Conservation (phyloP, 257 asterid genomes). For the Przewalskia tangutica region DNA sequence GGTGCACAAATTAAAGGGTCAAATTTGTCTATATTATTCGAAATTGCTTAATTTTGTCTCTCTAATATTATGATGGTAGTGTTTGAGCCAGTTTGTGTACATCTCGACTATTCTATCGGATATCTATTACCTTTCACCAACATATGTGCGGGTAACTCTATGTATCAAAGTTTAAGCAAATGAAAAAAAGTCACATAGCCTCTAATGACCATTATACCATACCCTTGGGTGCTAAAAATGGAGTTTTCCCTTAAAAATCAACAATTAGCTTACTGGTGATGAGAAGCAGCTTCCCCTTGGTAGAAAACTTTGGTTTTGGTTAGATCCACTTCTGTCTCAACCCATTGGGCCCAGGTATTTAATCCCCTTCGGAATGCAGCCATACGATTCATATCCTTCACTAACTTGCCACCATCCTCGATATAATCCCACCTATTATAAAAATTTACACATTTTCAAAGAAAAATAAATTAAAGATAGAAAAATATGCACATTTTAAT, state of each 20-base stretch:
- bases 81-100: not conserved
- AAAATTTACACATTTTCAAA: not conserved
- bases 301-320: slow-evolving; percentile 24
- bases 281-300: slow-evolving; percentile 28
- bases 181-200: too few relatives aligned
- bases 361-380: slow-evolving; percentile 19
- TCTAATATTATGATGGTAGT: too few relatives aligned
- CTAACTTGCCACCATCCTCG: slow-evolving; percentile 3
- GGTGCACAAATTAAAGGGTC: too few relatives aligned
- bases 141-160: not conserved
- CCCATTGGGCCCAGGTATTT: slow-evolving; percentile 27
- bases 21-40: too few relatives aligned
- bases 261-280: slow-evolving; percentile 18
- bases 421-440: slow-evolving; percentile 25
- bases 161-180: too few relatives aligned
- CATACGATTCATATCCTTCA: slow-evolving; percentile 18
- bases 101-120: not conserved
- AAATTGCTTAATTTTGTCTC: too few relatives aligned
- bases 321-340: slow-evolving; percentile 14
- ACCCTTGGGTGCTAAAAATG: too few relatives aligned
- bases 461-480: not conserved
- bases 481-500: too few relatives aligned
- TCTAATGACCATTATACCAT: too few relatives aligned
- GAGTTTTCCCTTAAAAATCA: not conserved
- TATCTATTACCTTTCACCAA: not conserved